A percentile compares a stretch with the other conserved stretches of the same genome.
Evolutionary conservation across 305 asterid genomes (phyloP).

Genomic region (Fraxinus albicans): DNA sequence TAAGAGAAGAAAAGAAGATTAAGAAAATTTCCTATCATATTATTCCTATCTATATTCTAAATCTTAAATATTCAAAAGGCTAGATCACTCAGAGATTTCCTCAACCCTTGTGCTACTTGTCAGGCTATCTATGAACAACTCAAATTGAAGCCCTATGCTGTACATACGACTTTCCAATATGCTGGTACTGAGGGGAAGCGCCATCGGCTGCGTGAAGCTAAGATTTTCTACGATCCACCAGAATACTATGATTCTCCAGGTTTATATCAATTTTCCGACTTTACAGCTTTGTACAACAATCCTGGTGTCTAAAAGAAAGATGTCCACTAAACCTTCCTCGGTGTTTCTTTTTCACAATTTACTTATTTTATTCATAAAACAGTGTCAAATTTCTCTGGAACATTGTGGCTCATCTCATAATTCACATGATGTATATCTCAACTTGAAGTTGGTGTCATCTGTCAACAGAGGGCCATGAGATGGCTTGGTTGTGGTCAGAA

Average conservation of each 20-base stretch:
- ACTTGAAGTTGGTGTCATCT: neutral
- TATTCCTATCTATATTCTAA: constrained; percentile 12
- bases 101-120: constrained; percentile 19
- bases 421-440: neutral
- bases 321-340: neutral
- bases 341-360: neutral
- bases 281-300: constrained; percentile 3
- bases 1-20: neutral
- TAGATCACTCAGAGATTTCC: constrained; percentile 18
- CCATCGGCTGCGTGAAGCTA: constrained; percentile 95
- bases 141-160: constrained; percentile 86
- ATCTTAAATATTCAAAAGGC: constrained; percentile 7
- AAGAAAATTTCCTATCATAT: constrained; percentile 14
- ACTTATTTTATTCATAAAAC: neutral
- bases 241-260: constrained; percentile 91
- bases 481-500: neutral
- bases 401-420: constrained; percentile 2
- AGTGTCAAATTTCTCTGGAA: neutral
- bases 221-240: constrained; percentile 82
- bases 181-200: constrained; percentile 99
- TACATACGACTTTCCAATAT: constrained; percentile 94
- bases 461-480: neutral
- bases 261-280: constrained; percentile 28
- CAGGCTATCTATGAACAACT: constrained; percentile 93
- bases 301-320: neutral